A percentile compares a stretch with the other conserved stretches of the same genome.
phyloP scores from a whole-genome alignment of 805 yeast species.

The Pichia cabralensis region DNA sequence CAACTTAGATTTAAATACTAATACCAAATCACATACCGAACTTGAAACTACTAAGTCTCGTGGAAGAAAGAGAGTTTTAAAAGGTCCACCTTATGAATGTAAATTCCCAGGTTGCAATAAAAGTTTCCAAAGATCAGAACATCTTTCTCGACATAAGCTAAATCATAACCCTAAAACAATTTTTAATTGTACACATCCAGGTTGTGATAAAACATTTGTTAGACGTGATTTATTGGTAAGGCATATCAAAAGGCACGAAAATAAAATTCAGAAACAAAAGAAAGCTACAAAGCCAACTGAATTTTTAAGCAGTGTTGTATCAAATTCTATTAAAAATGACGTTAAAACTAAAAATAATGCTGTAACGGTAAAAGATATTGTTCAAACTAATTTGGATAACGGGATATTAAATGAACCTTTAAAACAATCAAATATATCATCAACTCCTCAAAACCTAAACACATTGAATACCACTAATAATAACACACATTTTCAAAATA shows the following conservation, averaged over 20 bases:
- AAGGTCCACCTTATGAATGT: constrained; percentile 29
- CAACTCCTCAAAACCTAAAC: constrained; percentile 13
- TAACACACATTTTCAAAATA: not conserved
- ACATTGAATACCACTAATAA: too few species aligned
- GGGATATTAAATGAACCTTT: too few species aligned
- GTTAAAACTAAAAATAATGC: not conserved
- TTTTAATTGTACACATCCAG: constrained; percentile 36
- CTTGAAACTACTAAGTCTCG: too few species aligned
- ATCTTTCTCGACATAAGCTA: constrained; percentile 51
- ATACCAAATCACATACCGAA: too few species aligned
- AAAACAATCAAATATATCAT: too few species aligned
- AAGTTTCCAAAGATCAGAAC: constrained; percentile 51
- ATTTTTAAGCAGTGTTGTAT: constrained; percentile 9
- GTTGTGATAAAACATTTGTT: constrained; percentile 53
- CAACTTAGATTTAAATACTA: not conserved
- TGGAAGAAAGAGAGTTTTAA: constrained; percentile 12
- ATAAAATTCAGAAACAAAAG: constrained; percentile 10
- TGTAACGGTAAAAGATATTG: constrained; percentile 17
- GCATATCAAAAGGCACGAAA: constrained; percentile 35
- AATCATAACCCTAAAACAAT: constrained; percentile 51
- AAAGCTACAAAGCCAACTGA: constrained; percentile 1
- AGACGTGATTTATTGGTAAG: constrained; percentile 45
- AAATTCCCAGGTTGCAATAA: constrained; percentile 43
- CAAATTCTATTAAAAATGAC: constrained; percentile 2
- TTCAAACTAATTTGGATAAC: too few species aligned